phyloP scores from a whole-genome alignment of 2,329 filamentous ascomycete genomes.

The Ciborinia camelliae region DNA sequence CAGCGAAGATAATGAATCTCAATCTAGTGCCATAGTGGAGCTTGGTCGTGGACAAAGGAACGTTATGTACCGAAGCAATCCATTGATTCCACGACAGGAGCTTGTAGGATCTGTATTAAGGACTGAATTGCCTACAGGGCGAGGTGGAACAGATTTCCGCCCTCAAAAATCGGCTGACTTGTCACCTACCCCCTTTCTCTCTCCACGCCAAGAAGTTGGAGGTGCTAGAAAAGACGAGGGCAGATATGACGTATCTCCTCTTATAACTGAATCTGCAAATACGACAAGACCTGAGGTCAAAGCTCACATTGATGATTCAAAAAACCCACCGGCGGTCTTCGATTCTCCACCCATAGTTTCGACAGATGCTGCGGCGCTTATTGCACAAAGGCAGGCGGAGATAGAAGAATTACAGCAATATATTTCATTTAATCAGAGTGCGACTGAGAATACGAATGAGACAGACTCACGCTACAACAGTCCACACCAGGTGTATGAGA shows the following conservation, averaged over 20 bases:
- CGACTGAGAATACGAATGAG: not conserved
- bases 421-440: not conserved
- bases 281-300: not conserved
- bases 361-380: not conserved
- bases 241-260: not conserved
- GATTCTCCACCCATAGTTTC: not conserved
- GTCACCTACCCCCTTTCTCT: not conserved
- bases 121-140: not conserved
- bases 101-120: not conserved
- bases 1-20: not conserved
- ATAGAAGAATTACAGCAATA: slow-evolving; percentile 8
- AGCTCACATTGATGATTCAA: not conserved
- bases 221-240: not conserved
- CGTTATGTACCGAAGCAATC: not conserved
- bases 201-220: not conserved
- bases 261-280: not conserved
- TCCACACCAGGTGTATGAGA: not conserved
- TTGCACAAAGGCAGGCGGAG: slow-evolving; percentile 4
- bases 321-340: not conserved
- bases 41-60: not conserved
- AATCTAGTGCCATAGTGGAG: not conserved
- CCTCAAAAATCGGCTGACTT: not conserved
- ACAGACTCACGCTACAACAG: not conserved
- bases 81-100: not conserved
- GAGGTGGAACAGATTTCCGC: not conserved